Evolutionary conservation across 2,329 filamentous ascomycete species (phyloP).

Genomic region (Alternaria burnsii): DNA sequence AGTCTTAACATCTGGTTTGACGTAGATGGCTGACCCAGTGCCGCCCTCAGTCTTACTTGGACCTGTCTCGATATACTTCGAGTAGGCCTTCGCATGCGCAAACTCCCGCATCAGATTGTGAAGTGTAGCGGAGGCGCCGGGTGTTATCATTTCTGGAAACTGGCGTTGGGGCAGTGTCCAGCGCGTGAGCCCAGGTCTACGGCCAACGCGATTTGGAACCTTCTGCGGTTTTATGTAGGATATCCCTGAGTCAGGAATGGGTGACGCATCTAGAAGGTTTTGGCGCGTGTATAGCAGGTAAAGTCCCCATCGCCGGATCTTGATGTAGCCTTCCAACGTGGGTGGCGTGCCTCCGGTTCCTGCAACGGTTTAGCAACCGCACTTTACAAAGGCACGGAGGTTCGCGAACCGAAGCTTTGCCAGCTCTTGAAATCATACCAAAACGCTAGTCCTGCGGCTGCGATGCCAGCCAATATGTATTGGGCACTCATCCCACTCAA

Average conservation of each 20-base stretch:
- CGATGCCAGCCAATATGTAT: slow-evolving; percentile 22
- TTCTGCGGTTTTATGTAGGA: slow-evolving; percentile 35
- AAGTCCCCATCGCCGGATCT: slow-evolving; percentile 41
- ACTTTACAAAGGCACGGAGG: not conserved
- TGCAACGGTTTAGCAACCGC: slow-evolving; percentile 18
- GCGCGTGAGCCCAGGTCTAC: slow-evolving; percentile 31
- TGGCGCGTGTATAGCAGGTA: slow-evolving; percentile 37
- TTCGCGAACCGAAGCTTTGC: slow-evolving; percentile 27
- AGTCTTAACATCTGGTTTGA: slow-evolving; percentile 32
- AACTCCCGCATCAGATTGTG: slow-evolving; percentile 35
- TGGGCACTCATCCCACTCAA: slow-evolving; percentile 8
- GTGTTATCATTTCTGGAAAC: slow-evolving; percentile 30
- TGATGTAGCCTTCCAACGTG: slow-evolving; percentile 40
- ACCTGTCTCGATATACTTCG: slow-evolving; percentile 28
- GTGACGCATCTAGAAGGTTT: slow-evolving; percentile 35
- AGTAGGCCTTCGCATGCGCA: slow-evolving; percentile 26
- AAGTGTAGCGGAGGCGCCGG: slow-evolving; percentile 25
- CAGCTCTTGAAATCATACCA: slow-evolving; percentile 38
- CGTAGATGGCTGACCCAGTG: slow-evolving; percentile 44
- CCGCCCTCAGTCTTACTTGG: slow-evolving; percentile 44
- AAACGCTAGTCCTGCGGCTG: slow-evolving; percentile 23
- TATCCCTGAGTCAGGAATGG: slow-evolving; percentile 33
- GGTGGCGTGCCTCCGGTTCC: slow-evolving; percentile 45
- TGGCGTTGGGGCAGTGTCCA: slow-evolving; percentile 47
- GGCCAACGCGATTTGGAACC: slow-evolving; percentile 30